These are phyloP conservation scores for Rubia yunnanensis DNA, from an alignment of 257 asterid genomes.

Conservation along the genomic window DNA sequence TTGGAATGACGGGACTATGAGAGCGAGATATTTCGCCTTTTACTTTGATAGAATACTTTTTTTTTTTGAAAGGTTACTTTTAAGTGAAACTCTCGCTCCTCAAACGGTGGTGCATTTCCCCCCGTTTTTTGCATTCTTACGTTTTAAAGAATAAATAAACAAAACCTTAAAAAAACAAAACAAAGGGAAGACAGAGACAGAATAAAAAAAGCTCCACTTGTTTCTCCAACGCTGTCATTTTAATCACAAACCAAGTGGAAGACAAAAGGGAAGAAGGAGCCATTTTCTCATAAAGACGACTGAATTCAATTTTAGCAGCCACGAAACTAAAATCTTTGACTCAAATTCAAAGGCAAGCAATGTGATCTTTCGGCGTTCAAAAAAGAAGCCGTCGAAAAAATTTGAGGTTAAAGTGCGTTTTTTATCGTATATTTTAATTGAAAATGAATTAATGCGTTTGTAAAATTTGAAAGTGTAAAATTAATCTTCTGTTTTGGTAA, in stretches of 20 bases:
- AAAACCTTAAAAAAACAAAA: no score
- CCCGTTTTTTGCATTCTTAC: background rate
- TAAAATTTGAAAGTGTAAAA: no score
- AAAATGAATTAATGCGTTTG: no score
- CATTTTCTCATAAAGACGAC: background rate
- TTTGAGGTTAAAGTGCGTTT: no score
- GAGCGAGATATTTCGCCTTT: no score
- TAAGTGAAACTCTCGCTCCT: background rate
- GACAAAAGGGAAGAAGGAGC: background rate
- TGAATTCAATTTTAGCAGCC: background rate
- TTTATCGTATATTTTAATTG: no score
- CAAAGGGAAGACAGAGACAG: no score
- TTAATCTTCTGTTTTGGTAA: no score
- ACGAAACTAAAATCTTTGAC: background rate
- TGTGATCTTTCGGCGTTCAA: background rate
- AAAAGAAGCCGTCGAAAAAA: background rate
- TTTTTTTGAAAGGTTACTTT: background rate
- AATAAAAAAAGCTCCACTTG: background rate
- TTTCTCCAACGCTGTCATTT: background rate
- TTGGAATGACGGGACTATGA: no score
- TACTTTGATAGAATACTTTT: no score
- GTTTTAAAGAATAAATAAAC: background rate
- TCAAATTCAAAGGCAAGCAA: background rate
- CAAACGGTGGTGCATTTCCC: background rate
- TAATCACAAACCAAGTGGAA: background rate